These are phyloP conservation scores for Aspergillus hortae DNA, from an alignment of 2,329 filamentous ascomycete genomes.

Conservation along the genomic window DNA sequence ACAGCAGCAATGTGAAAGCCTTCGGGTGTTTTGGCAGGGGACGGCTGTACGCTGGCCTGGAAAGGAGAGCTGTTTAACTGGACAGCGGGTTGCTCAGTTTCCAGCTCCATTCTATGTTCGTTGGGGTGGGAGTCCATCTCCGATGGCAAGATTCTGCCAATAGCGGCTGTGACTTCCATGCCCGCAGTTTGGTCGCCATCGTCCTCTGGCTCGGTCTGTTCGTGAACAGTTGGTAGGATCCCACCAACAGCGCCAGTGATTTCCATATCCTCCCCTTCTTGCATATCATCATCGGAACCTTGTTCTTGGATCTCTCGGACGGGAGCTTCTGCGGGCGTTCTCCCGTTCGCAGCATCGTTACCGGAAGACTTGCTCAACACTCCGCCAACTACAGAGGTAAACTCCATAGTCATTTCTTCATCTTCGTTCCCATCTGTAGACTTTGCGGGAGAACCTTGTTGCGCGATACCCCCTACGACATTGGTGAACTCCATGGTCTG, in stretches of 20 bases:
- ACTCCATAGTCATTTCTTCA: conserved; percentile 49
- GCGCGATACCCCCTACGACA: conserved; percentile 40
- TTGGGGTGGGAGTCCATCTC: conserved; percentile 39
- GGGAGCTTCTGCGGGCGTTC: conserved; percentile 7
- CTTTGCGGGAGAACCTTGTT: conserved; percentile 23
- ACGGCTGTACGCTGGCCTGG: conserved; percentile 30
- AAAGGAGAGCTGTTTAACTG: conserved; percentile 48
- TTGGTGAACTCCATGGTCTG: conserved; percentile 48
- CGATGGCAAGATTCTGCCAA: conserved; percentile 59
- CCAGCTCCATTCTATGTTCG: conserved; percentile 56
- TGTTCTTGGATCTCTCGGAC: conserved; percentile 19
- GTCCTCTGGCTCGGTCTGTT: conserved; percentile 35
- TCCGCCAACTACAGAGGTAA: conserved; percentile 44
- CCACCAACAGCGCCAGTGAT: conserved; percentile 51
- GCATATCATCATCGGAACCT: conserved; percentile 28
- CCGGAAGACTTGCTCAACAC: conserved; percentile 29
- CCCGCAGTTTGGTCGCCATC: conserved; percentile 49
- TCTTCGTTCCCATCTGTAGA: conserved; percentile 33
- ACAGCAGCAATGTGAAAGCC: conserved; percentile 35
- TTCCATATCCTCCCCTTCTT: conserved; percentile 54
- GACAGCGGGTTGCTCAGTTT: conserved; percentile 44
- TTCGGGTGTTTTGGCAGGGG: conserved; percentile 25
- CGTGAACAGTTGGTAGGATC: conserved; percentile 39
- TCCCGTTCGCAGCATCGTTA: conserved; percentile 10
- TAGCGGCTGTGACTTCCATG: conserved; percentile 65